Evolutionary conservation across 2,329 filamentous ascomycete genomes (phyloP).

Genomic region (Laburnicola sp.): DNA sequence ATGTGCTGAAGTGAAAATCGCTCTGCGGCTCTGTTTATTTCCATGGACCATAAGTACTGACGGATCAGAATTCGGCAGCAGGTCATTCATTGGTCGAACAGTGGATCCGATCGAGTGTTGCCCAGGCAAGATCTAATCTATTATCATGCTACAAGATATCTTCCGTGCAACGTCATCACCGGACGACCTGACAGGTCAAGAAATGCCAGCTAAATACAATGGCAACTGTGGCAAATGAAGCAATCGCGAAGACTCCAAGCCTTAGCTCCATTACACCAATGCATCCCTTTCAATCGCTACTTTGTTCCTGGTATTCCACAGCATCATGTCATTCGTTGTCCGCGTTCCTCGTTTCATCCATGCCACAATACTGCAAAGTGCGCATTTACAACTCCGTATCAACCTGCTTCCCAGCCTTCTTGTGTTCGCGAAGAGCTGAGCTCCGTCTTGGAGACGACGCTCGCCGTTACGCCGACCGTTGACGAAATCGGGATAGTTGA

Average conservation of each 20-base stretch:
- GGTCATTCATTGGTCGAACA: too few relatives aligned
- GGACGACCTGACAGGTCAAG: too few relatives aligned
- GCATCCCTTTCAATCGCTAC: constrained; percentile 2
- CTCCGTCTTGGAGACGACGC: constrained; percentile 64
- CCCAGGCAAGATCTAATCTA: too few relatives aligned
- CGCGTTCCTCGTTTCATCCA: background rate
- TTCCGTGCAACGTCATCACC: too few relatives aligned
- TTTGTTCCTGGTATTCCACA: constrained; percentile 21
- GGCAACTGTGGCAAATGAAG: background rate
- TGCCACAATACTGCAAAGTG: background rate
- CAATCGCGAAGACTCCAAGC: background rate
- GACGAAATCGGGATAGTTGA: constrained; percentile 97
- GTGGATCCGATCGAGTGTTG: too few relatives aligned
- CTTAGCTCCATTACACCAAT: constrained; percentile 4
- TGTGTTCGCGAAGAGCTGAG: constrained; percentile 60
- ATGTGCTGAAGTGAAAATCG: too few relatives aligned
- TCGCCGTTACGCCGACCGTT: constrained; percentile 73
- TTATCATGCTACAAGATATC: too few relatives aligned
- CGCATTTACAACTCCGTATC: constrained; percentile 1
- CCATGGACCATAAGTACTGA: too few relatives aligned
- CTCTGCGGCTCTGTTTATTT: too few relatives aligned
- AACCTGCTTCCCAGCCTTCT: constrained; percentile 25
- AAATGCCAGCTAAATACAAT: background rate
- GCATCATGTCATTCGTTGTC: constrained; percentile 8
- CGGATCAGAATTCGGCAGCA: too few relatives aligned